Evolutionary conservation across 2,329 filamentous ascomycete genomes (phyloP).

Genomic region (Dothideomycetes sp.): DNA sequence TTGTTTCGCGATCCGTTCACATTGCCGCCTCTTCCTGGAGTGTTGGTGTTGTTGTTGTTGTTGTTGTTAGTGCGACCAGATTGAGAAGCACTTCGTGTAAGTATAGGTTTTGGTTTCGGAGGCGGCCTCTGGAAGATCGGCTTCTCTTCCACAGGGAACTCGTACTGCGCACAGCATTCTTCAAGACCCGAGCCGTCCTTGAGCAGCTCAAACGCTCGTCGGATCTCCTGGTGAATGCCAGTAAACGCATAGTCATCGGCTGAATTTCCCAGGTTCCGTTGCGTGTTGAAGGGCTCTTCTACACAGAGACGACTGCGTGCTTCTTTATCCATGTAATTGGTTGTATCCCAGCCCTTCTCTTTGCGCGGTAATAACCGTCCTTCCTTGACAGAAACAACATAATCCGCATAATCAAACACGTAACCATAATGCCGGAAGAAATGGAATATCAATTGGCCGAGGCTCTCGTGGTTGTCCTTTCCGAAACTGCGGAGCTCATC

Average conservation of each 20-base stretch:
- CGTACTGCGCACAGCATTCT: constrained; percentile 78
- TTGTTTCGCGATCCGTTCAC: constrained; percentile 38
- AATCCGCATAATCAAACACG: constrained; percentile 80
- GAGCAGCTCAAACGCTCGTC: constrained; percentile 77
- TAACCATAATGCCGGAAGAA: constrained; percentile 95
- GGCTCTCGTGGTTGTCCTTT: constrained; percentile 65
- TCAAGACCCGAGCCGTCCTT: constrained; percentile 64
- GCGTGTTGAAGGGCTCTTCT: constrained; percentile 90
- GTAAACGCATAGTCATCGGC: constrained; percentile 91
- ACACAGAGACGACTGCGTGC: constrained; percentile 72
- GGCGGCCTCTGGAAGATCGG: constrained; percentile 45
- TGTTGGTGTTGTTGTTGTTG: no score
- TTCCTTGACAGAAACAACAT: constrained; percentile 74
- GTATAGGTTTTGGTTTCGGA: constrained; percentile 46
- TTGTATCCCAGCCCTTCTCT: constrained; percentile 80
- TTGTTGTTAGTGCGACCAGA: constrained; percentile 40
- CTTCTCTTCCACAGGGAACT: constrained; percentile 75
- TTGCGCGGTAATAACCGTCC: constrained; percentile 70
- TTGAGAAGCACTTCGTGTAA: constrained; percentile 40
- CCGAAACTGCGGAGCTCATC: constrained; percentile 66
- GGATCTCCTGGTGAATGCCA: constrained; percentile 80
- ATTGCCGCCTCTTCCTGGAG: constrained; percentile 7
- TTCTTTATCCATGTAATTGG: constrained; percentile 35
- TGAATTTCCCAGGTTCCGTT: constrained; percentile 87
- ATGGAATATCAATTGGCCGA: constrained; percentile 82